phyloP scores from a whole-genome alignment of 176 grass and related monocot genomes.

The bread wheat (Triticum aestivum) region IWGSC_CS_RefSeq_v2.1 NC_057801.1:254291268-254291767 shows the following conservation, averaged over 20 bases:
- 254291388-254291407: background rate
- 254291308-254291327: background rate
- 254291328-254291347: background rate
- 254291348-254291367: background rate
- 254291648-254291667: background rate
- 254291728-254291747: too few species aligned
- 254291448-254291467: conserved; percentile 9
- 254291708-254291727: background rate
- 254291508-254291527: background rate
- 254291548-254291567: conserved; percentile 12
- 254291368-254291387: background rate
- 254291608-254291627: background rate
- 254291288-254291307: background rate
- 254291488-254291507: conserved; percentile 3
- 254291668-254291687: background rate
- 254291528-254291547: background rate
- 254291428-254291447: background rate
- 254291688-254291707: background rate
- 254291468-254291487: background rate
- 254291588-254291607: background rate
- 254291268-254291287: too few species aligned
- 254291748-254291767: too few species aligned
- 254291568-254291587: background rate
- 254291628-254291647: background rate
- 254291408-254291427: conserved; percentile 10